Conservation (phyloP, 495 filamentous ascomycete genomes). For the Podospora comata region DNA sequence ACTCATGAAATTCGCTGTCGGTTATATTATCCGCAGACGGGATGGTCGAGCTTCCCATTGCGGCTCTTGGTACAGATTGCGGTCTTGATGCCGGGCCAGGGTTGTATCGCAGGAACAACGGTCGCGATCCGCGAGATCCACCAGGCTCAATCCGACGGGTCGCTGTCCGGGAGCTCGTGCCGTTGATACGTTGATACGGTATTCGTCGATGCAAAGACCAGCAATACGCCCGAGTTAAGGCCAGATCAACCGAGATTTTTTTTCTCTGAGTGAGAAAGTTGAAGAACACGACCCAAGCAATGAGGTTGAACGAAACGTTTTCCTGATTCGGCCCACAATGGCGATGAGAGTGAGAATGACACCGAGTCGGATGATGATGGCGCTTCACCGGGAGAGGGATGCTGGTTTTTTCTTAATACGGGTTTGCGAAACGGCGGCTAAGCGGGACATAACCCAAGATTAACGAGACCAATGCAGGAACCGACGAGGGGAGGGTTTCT, state of each 20-base stretch:
- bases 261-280: background rate
- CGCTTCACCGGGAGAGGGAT: background rate
- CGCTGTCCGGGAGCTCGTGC: conserved; percentile 25
- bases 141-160: conserved; percentile 19
- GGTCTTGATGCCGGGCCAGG: conserved; percentile 21
- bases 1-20: conserved; percentile 31
- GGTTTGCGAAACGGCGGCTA: background rate
- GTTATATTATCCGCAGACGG: conserved; percentile 38
- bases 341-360: background rate
- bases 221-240: conserved; percentile 1
- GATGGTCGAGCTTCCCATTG: conserved; percentile 27
- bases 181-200: conserved; percentile 21
- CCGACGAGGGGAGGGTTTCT: background rate
- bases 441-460: background rate
- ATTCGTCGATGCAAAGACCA: background rate
- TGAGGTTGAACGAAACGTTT: background rate
- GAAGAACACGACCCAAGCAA: background rate
- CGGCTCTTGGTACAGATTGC: conserved; percentile 19
- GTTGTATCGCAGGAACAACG: conserved; percentile 21
- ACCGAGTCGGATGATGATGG: background rate
- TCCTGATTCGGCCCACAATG: background rate
- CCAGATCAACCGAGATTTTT: conserved; percentile 7
- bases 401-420: background rate
- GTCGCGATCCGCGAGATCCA: conserved; percentile 8
- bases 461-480: background rate